A percentile compares a stretch with the other conserved stretches of the same genome.
phyloP scores from a whole-genome alignment of 2,329 filamentous ascomycete species.

The Xylariaceae sp. region DNA sequence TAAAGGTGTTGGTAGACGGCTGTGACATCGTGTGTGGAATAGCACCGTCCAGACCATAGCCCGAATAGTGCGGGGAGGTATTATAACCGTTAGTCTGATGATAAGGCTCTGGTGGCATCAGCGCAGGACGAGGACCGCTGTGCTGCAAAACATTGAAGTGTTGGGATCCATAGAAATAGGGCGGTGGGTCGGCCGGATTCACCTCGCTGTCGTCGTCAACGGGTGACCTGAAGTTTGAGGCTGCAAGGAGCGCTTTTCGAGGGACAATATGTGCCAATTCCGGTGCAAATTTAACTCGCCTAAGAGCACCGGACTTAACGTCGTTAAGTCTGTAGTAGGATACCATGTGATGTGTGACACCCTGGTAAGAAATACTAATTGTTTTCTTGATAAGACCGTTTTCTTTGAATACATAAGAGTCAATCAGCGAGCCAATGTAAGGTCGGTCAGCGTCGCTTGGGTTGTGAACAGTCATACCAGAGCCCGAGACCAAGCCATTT shows the following conservation, averaged over 20 bases:
- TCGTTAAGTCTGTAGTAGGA: constrained; percentile 84
- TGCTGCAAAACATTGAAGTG: constrained; percentile 2
- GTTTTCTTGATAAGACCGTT: constrained; percentile 88
- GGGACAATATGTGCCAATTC: constrained; percentile 47
- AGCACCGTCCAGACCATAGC: not conserved
- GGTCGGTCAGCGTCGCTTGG: constrained; percentile 26
- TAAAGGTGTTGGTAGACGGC: not conserved
- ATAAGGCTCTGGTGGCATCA: constrained; percentile 15
- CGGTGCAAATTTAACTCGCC: constrained; percentile 52
- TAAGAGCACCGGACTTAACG: constrained; percentile 57
- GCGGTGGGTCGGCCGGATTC: constrained; percentile 6
- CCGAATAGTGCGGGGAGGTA: constrained; percentile 1
- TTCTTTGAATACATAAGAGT: constrained; percentile 82
- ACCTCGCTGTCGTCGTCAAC: constrained; percentile 52
- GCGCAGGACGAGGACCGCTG: constrained; percentile 18
- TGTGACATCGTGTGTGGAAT: constrained; percentile 12
- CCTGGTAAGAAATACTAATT: constrained; percentile 70
- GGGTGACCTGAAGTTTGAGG: constrained; percentile 62
- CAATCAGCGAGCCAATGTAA: constrained; percentile 76
- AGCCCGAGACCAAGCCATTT: not conserved
- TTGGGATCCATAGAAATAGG: not conserved
- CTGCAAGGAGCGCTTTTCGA: constrained; percentile 52
- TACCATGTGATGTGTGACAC: constrained; percentile 76
- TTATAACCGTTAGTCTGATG: constrained; percentile 8
- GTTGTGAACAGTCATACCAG: not conserved